These are phyloP conservation scores for Pseudogymnoascus sp. DNA, from an alignment of 2,329 filamentous ascomycete genomes.

Conservation along the genomic window DNA sequence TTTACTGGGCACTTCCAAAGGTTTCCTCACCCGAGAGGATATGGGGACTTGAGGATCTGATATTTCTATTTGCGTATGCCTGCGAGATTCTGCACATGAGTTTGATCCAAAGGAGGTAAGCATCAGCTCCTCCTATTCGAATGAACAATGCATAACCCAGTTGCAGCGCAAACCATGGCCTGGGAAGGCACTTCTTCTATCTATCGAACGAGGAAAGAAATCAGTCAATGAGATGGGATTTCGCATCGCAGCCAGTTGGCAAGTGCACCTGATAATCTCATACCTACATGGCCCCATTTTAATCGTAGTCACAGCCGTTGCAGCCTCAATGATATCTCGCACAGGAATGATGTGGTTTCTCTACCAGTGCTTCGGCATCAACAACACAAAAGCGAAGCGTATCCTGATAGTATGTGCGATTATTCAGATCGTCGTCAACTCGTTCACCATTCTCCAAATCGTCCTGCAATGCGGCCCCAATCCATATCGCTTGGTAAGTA, in stretches of 20 bases:
- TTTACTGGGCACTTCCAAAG: slow-evolving; percentile 28
- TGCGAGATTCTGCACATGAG: slow-evolving; percentile 30
- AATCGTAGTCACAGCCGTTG: slow-evolving; percentile 22
- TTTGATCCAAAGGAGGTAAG: slow-evolving; percentile 29
- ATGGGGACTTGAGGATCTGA: slow-evolving; percentile 31
- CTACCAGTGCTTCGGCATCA: slow-evolving; percentile 29
- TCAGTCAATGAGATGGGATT: slow-evolving; percentile 27
- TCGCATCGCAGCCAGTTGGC: slow-evolving; percentile 22
- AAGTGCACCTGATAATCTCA: not conserved
- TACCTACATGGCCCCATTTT: not conserved
- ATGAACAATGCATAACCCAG: not conserved
- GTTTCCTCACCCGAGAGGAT: slow-evolving; percentile 28
- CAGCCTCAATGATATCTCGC: slow-evolving; percentile 30
- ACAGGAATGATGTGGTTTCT: slow-evolving; percentile 34
- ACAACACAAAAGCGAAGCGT: slow-evolving; percentile 26
- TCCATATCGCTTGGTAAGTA: slow-evolving; percentile 25
- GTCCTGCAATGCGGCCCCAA: slow-evolving; percentile 32
- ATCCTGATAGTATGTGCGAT: slow-evolving; percentile 29
- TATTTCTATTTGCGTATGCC: slow-evolving; percentile 27
- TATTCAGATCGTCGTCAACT: slow-evolving; percentile 29
- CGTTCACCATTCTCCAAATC: slow-evolving; percentile 30
- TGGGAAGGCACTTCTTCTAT: slow-evolving; percentile 31
- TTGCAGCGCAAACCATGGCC: slow-evolving; percentile 25
- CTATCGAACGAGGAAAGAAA: slow-evolving; percentile 22
- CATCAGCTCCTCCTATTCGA: not conserved